Evolutionary conservation across 768 basidiomycete genomes (phyloP), one percentile per base, ranked within the genome.

Genomic region (Tylopilus subfusipes): DNA sequence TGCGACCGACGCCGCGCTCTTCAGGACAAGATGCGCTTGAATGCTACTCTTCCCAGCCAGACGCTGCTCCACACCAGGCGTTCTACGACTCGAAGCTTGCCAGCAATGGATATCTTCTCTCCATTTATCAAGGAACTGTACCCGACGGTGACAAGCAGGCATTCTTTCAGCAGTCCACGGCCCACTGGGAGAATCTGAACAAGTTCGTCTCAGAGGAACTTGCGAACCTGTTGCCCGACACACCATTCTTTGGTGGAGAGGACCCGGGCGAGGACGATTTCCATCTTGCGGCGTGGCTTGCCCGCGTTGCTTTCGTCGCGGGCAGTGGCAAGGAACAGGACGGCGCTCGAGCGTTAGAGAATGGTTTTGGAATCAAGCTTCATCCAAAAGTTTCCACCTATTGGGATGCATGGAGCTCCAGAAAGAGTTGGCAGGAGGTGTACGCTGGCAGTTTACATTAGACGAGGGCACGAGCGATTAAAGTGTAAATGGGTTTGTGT

Each of bases 261-360:
- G 58, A 49, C 38, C 79, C 80, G 0, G 75, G 80, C 10, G 79
- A 81, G 61, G 80, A 79, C 50, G 83, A 82, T 61, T 81, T 78
- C 69, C 81, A 82, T 65, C 67, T 83, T 39, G 77, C 57, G 7
- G 78, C 73, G 9, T 84, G 79, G 82, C 66, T 83, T 29, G 76
- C 79, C 24, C 75, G 78, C 29, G 74, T 82, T 24, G 72, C 72
- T 12, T 67, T 68, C 21, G 58, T 78, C 6, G 52, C 63, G 1
- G 78, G 78, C 1, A 76, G 69, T 24, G 67, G 63, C 18, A 63
- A 65, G 13, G 70, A 68, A 25, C 72, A 70, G 21, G 73, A 76
- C 12, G 77, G 75, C 4, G 48, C 74, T 38, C 63, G 60, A 25
- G 64, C 71, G 3, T 57, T 81, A 5, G 75, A 77, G 64, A 69